Conservation (phyloP, 208 protist species). For the Wallacemonas sp. region DNA sequence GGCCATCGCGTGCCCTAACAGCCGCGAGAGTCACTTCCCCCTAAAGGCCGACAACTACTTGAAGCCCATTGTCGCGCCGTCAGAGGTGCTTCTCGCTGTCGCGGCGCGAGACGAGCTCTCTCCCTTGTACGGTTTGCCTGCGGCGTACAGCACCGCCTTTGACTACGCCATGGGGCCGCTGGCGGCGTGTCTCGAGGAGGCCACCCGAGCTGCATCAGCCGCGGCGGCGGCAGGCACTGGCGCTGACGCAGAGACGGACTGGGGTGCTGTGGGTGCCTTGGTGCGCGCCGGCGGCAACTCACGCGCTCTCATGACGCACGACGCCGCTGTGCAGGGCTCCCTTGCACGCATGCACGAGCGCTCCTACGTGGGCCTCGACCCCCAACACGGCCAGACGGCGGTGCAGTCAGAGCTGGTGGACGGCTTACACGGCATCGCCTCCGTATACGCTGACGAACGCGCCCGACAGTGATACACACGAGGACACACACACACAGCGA, state of each 20-base stretch:
- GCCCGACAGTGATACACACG: constrained; percentile 9
- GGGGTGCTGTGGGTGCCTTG: constrained; percentile 3
- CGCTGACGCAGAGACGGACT: neutral
- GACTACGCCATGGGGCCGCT: constrained; percentile 34
- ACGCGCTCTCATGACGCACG: constrained; percentile 12
- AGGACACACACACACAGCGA: constrained; percentile 11
- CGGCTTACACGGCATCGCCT: constrained; percentile 79
- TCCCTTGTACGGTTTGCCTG: constrained; percentile 46
- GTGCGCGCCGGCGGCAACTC: constrained; percentile 20
- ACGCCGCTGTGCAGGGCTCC: constrained; percentile 23
- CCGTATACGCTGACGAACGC: constrained; percentile 67
- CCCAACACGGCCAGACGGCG: constrained; percentile 61
- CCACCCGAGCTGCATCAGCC: neutral
- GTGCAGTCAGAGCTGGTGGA: constrained; percentile 68
- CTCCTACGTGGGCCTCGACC: constrained; percentile 75
- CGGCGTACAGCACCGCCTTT: constrained; percentile 65
- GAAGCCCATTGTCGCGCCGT: constrained; percentile 87
- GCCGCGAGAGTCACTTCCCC: constrained; percentile 68
- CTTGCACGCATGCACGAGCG: constrained; percentile 69
- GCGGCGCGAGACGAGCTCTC: constrained; percentile 16
- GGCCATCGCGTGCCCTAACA: constrained; percentile 84
- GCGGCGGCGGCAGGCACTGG: neutral
- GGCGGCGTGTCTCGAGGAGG: neutral
- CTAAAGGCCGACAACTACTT: constrained; percentile 71
- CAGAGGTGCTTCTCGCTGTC: constrained; percentile 83